Base-by-base conservation (phyloP, 2,329 filamentous ascomycete species). In the Xylaria multiplex region DNA sequence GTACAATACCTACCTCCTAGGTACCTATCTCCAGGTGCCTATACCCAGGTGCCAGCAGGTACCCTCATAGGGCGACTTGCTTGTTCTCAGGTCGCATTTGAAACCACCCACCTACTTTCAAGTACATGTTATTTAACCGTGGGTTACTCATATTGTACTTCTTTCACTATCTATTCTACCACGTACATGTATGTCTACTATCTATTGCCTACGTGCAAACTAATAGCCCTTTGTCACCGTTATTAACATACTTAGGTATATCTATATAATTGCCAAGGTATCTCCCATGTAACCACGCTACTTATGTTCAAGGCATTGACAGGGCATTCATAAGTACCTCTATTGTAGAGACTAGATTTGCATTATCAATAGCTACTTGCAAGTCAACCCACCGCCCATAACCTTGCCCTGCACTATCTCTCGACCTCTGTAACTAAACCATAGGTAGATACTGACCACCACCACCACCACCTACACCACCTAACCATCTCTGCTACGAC, bases 401-500 rank as follows among this genome's bases (percentile, higher is more conserved):
- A 62, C 52, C 42, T 62, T 19, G 50, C 42, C 48, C 54, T 58
- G 43, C 9, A 32, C 53, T n/a, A 62, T 19, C 57, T 43, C 50
- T 16, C 32, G 11, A 19, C 14, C 52, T 43, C 35, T 54, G 16
- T 40, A 40, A 46, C 50, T 5, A 27, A 27, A 27, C 27, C 5
- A n/a, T n/a, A n/a, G n/a, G n/a, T n/a, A n/a, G n/a, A 27, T 27
- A 27, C 27, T 27, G 5, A 2, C 2, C 27, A 27, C 27, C 5
- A 27, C 27, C 35, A 37, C 35, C 40, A 37, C 11, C n/a, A 19
- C 16, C 59, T n/a, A 27, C 45, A 45, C 52, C 45, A 32, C 5
- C 30, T 14, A 24, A 27, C 58, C 3, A 35, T 22, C 58, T 53
- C 37, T 11, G 8, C 45, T 42, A 56, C 65, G 37, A 61, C 60